A percentile compares a stretch with the other conserved stretches of the same genome.
Conservation (phyloP, 495 filamentous ascomycete genomes). For the Astrocystis sublimbata region DNA sequence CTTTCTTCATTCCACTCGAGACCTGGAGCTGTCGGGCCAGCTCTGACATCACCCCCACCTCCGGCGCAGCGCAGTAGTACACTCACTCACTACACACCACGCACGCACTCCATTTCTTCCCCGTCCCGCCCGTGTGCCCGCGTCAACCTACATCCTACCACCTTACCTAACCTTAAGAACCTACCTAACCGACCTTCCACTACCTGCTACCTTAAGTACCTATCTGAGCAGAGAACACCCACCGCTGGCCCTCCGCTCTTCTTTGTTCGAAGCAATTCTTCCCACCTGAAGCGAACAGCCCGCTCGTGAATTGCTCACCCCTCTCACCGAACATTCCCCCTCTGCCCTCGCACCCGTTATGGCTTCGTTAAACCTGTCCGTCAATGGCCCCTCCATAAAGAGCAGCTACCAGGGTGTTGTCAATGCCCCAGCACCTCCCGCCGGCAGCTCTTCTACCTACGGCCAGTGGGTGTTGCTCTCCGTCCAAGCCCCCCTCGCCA, state of each 20-base stretch:
- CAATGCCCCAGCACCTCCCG: conserved; percentile 62
- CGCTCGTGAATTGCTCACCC: conserved; percentile 1
- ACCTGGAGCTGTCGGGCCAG: conserved; percentile 16
- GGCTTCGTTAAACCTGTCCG: conserved; percentile 89
- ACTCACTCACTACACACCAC: too few relatives aligned
- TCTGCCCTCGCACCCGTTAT: conserved; percentile 58
- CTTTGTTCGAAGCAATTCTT: conserved; percentile 6
- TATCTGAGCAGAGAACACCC: too few relatives aligned
- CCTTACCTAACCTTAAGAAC: too few relatives aligned
- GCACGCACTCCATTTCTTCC: conserved; percentile 1
- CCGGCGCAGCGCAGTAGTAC: too few relatives aligned
- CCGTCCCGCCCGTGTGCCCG: too few relatives aligned
- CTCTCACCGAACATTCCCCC: not conserved
- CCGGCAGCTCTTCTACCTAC: conserved; percentile 58
- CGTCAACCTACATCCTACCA: not conserved
- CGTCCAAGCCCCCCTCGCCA: conserved; percentile 85
- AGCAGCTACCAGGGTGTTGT: conserved; percentile 90
- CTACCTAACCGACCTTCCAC: not conserved
- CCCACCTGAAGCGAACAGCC: conserved; percentile 1
- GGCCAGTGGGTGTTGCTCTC: conserved; percentile 86
- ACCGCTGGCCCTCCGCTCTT: not conserved
- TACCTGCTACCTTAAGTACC: too few relatives aligned
- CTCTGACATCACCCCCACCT: conserved; percentile 36
- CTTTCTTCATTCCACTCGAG: conserved; percentile 4
- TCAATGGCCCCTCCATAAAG: conserved; percentile 87